A percentile compares a stretch with the other conserved stretches of the same genome.
phyloP scores from a whole-genome alignment of 2,329 filamentous ascomycete species.

The Aurifilum marmelostoma region DNA sequence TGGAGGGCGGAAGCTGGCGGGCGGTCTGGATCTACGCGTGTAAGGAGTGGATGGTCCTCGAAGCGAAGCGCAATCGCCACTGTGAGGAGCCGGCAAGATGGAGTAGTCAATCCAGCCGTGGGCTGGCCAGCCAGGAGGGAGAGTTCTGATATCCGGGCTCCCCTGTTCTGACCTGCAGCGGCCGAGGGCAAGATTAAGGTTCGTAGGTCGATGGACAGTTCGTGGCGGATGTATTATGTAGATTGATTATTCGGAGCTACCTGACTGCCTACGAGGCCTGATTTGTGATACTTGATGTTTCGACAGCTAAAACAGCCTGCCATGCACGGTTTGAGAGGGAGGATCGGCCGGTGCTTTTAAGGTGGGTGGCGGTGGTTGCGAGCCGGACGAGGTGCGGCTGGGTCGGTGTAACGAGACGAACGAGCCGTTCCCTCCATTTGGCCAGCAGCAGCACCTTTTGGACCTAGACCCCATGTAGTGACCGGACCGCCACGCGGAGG shows the following conservation, averaged over 20 bases:
- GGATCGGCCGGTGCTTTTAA: conserved; percentile 1
- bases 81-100: conserved; percentile 3
- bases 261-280: neutral
- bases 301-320: conserved; percentile 6
- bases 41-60: neutral
- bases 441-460: neutral
- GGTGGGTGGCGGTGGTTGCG: neutral
- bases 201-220: neutral
- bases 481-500: neutral
- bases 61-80: neutral
- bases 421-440: neutral
- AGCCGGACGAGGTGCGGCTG: conserved; percentile 5
- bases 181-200: neutral
- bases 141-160: neutral
- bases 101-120: neutral
- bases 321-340: neutral
- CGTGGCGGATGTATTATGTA: conserved; percentile 10
- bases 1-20: neutral
- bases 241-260: conserved; percentile 2
- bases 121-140: neutral
- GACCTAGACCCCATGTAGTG: neutral
- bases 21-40: neutral
- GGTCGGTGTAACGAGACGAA: conserved; percentile 3
- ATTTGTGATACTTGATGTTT: conserved; percentile 4
- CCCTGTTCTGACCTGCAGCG: neutral